Conservation (phyloP, 2,329 filamentous ascomycete species). For the Botrytis tulipae region DNA sequence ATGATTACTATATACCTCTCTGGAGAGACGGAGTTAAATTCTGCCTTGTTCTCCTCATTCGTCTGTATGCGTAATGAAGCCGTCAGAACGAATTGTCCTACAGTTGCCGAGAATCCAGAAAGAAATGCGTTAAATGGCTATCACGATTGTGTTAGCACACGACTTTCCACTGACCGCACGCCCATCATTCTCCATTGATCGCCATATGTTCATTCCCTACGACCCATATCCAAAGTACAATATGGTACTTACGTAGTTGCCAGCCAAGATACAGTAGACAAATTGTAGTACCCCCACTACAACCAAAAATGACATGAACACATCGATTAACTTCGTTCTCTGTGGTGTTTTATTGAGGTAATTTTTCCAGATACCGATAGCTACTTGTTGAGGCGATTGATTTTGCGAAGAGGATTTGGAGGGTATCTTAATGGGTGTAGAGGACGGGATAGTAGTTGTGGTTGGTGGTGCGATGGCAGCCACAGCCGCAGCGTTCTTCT, state of each 20-base stretch:
- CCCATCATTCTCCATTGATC: not conserved
- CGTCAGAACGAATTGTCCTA: slow-evolving; percentile 96
- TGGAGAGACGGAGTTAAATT: slow-evolving; percentile 74
- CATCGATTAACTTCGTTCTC: slow-evolving; percentile 87
- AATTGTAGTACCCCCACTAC: slow-evolving; percentile 89
- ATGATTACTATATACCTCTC: slow-evolving; percentile 60
- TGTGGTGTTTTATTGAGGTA: slow-evolving; percentile 82
- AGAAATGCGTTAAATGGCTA: slow-evolving; percentile 99
- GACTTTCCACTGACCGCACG: not conserved
- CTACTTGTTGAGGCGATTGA: slow-evolving; percentile 51
- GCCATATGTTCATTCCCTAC: slow-evolving; percentile 13
- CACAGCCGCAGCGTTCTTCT: slow-evolving; percentile 42
- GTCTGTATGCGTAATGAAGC: slow-evolving; percentile 87
- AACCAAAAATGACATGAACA: slow-evolving; percentile 85
- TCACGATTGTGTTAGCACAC: slow-evolving; percentile 6
- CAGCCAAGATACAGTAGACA: slow-evolving; percentile 83
- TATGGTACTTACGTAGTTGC: slow-evolving; percentile 78
- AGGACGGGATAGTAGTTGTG: slow-evolving; percentile 32
- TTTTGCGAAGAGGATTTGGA: slow-evolving; percentile 33
- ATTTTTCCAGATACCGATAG: slow-evolving; percentile 68
- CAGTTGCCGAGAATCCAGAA: slow-evolving; percentile 88
- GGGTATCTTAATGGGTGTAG: slow-evolving; percentile 32
- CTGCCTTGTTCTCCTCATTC: slow-evolving; percentile 73
- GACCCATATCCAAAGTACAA: not conserved
- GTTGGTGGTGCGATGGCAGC: slow-evolving; percentile 30